Evolutionary conservation across 1,284 basidiomycete genomes (phyloP).

Genomic region (Ustilago crameri): DNA sequence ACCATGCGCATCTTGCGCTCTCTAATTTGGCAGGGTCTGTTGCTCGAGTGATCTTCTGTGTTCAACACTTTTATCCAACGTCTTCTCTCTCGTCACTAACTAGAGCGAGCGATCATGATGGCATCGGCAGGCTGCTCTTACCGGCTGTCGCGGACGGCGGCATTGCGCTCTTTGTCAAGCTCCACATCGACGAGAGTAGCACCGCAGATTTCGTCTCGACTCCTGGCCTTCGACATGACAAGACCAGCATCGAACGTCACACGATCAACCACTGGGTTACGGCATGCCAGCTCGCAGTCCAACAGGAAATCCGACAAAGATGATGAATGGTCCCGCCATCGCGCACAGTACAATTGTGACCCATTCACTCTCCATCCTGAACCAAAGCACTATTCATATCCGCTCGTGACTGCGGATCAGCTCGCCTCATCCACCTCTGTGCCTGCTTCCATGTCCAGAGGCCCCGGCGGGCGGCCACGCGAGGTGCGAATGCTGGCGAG

Average conservation of each 20-base stretch:
- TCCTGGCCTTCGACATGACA: neutral
- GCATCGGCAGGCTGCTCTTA: neutral
- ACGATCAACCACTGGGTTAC: neutral
- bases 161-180: neutral
- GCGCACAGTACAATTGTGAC: conserved; percentile 66
- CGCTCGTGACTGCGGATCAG: conserved; percentile 52
- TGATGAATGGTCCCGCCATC: conserved; percentile 48
- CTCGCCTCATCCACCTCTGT: conserved; percentile 25
- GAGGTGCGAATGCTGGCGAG: conserved; percentile 91
- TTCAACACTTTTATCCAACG: neutral
- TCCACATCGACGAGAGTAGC: neutral
- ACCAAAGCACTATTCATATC: conserved; percentile 52
- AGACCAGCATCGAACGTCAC: neutral
- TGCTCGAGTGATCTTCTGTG: too few species aligned
- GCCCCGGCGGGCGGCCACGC: conserved; percentile 71
- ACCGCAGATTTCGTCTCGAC: neutral
- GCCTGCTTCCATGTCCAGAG: neutral
- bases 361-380: conserved; percentile 59
- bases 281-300: conserved; percentile 8
- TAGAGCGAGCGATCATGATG: neutral
- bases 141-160: neutral
- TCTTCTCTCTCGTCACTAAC: neutral
- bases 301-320: neutral
- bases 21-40: neutral
- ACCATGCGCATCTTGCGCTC: neutral